Percentiles rank a stretch among this genome's conserved stretches.
Evolutionary conservation across 1,139 yeast species (phyloP).

Genomic region (Blastobotrys arbuscula): DNA sequence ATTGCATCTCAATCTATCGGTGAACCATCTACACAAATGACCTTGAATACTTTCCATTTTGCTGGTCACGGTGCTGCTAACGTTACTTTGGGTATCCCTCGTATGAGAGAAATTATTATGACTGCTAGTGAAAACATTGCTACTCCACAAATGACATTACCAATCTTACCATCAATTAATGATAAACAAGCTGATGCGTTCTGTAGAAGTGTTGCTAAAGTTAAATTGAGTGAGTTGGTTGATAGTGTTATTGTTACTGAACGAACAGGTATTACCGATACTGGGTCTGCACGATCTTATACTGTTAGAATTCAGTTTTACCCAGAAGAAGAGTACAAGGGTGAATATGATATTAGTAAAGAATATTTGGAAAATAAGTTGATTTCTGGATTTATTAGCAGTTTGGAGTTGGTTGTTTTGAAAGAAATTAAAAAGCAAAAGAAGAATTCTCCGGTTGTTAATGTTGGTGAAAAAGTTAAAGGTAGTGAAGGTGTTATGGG

Average conservation of each 20-base stretch:
- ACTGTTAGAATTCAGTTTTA: conserved; percentile 69
- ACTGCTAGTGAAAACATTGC: conserved; percentile 93
- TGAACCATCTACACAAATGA: conserved; percentile 99
- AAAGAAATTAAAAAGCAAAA: conserved; percentile 83
- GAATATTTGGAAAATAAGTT: conserved; percentile 71
- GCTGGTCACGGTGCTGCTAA: conserved; percentile 99
- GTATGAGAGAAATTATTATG: conserved; percentile 99
- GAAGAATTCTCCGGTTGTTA: conserved; percentile 40
- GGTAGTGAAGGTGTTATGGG: conserved; percentile 19
- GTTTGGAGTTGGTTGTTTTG: conserved; percentile 64
- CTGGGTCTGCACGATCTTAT: conserved; percentile 63
- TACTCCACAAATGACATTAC: conserved; percentile 97
- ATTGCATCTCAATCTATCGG: conserved; percentile 98
- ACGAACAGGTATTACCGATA: conserved; percentile 56
- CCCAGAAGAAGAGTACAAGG: conserved; percentile 68
- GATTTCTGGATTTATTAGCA: conserved; percentile 56
- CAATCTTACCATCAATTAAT: conserved; percentile 68
- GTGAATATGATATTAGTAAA: conserved; percentile 83
- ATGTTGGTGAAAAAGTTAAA: conserved; percentile 60
- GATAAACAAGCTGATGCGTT: conserved; percentile 89
- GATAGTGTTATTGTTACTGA: conserved; percentile 84
- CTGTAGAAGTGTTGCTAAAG: conserved; percentile 85
- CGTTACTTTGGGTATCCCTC: conserved; percentile 98
- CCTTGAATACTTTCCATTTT: conserved; percentile 97
- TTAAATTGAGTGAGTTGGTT: conserved; percentile 80